These are phyloP conservation scores for Lachnum nothofagi DNA, from an alignment of 2,329 filamentous ascomycete genomes.

Conservation along the genomic window DNA sequence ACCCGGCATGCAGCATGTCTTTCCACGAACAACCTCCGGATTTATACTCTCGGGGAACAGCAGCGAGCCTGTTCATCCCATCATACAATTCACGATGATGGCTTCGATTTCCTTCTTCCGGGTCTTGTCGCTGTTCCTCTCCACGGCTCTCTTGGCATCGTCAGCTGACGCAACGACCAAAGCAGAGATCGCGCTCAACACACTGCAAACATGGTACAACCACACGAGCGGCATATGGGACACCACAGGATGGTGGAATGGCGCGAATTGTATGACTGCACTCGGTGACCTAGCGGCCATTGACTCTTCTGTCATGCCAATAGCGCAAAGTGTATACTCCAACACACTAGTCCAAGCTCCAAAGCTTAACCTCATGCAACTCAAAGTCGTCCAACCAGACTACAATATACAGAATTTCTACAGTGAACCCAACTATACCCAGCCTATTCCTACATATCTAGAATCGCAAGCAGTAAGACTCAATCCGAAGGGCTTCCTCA, in stretches of 20 bases:
- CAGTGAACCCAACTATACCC: no score
- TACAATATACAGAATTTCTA: neutral
- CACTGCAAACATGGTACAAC: slow-evolving; percentile 60
- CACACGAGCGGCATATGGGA: slow-evolving; percentile 56
- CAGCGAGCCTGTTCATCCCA: neutral
- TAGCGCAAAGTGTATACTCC: slow-evolving; percentile 38
- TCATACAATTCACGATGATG: neutral
- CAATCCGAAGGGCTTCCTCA: slow-evolving; percentile 41
- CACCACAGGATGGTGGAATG: slow-evolving; percentile 68
- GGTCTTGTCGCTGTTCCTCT: neutral
- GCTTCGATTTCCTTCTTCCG: neutral
- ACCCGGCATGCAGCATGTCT: slow-evolving; percentile 5
- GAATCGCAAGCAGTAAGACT: slow-evolving; percentile 10
- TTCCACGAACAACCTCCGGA: neutral
- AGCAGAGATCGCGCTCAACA: slow-evolving; percentile 33
- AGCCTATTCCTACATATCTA: no score
- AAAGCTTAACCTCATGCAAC: neutral
- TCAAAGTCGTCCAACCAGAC: neutral
- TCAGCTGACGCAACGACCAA: slow-evolving; percentile 11
- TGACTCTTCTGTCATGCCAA: slow-evolving; percentile 32
- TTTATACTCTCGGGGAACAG: neutral
- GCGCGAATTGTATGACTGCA: slow-evolving; percentile 60
- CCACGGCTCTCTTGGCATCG: neutral
- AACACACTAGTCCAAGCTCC: slow-evolving; percentile 36
- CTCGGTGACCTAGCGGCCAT: slow-evolving; percentile 46